A percentile compares a stretch with the other conserved stretches of the same genome.
phyloP scores from a whole-genome alignment of 75 land plant species.

The Selaginella tamariscina region DNA sequence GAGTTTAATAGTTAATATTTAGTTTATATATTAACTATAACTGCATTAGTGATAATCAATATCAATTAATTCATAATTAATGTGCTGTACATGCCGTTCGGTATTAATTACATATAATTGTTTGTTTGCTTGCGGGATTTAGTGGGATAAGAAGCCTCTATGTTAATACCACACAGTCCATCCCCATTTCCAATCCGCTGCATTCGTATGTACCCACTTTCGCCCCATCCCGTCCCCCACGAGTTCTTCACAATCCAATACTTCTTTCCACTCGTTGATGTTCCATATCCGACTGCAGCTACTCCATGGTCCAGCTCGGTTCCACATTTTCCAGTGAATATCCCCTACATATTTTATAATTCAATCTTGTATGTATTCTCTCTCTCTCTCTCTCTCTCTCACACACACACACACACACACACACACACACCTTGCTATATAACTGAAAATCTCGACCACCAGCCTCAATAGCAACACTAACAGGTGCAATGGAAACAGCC shows the following conservation, averaged over 20 bases:
- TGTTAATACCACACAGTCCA: conserved; percentile 31
- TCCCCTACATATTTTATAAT: too few species aligned
- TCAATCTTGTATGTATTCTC: too few species aligned
- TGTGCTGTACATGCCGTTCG: too few species aligned
- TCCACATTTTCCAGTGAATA: conserved; percentile 22
- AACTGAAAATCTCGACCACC: conserved; percentile 55
- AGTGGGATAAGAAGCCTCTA: conserved; percentile 15
- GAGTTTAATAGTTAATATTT: too few species aligned
- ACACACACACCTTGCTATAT: conserved; percentile 32
- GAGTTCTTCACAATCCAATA: conserved; percentile 27
- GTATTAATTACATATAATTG: too few species aligned
- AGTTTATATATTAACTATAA: too few species aligned
- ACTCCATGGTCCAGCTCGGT: conserved; percentile 21
- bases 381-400: too few species aligned
- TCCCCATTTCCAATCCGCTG: conserved; percentile 12
- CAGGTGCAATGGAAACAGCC: conserved; percentile 51
- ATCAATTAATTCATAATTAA: too few species aligned
- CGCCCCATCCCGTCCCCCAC: conserved; percentile 23
- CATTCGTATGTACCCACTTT: conserved; percentile 24
- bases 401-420: too few species aligned
- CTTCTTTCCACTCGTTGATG: conserved; percentile 11
- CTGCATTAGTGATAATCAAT: too few species aligned
- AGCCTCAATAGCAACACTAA: conserved; percentile 64
- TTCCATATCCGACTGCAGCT: conserved; percentile 22
- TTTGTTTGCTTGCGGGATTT: too few species aligned